A percentile compares a stretch with the other conserved stretches of the same genome.
phyloP scores from a whole-genome alignment of 148 eudicot genomes.

The Euryodendron excelsum region DNA sequence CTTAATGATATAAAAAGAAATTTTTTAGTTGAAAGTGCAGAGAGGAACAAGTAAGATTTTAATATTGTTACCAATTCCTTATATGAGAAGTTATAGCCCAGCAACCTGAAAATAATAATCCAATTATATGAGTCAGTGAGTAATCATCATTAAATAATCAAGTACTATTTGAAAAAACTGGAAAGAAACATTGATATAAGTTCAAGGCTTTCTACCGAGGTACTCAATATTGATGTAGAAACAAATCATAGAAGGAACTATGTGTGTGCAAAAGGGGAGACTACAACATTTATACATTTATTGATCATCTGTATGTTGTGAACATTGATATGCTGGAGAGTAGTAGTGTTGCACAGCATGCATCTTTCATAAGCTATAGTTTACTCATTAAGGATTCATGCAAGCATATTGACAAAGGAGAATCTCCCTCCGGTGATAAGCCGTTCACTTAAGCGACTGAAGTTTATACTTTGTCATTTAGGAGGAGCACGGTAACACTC shows the following conservation, averaged over 20 bases:
- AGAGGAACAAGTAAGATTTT: background rate
- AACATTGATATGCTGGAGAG: background rate
- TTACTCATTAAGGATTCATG: background rate
- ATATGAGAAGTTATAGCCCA: slow-evolving; percentile 66
- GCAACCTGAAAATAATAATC: slow-evolving; percentile 63
- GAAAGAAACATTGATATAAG: background rate
- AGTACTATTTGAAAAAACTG: background rate
- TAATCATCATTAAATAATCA: slow-evolving; percentile 4
- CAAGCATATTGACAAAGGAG: background rate
- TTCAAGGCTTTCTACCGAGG: background rate
- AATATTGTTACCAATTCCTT: slow-evolving; percentile 42
- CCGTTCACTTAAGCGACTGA: background rate
- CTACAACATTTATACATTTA: too few species aligned
- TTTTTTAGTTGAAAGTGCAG: background rate
- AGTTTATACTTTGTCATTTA: background rate
- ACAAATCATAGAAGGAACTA: background rate
- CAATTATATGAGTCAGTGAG: slow-evolving; percentile 7
- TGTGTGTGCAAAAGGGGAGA: background rate
- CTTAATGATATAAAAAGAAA: background rate
- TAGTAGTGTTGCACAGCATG: background rate
- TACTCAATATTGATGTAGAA: background rate
- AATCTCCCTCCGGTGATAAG: background rate
- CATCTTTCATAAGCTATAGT: too few species aligned
- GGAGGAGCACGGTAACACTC: background rate
- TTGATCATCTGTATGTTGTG: background rate